These are phyloP conservation scores for Limtongozyma cylindracea DNA, from an alignment of 805 yeast species.

Conservation along the genomic window DNA sequence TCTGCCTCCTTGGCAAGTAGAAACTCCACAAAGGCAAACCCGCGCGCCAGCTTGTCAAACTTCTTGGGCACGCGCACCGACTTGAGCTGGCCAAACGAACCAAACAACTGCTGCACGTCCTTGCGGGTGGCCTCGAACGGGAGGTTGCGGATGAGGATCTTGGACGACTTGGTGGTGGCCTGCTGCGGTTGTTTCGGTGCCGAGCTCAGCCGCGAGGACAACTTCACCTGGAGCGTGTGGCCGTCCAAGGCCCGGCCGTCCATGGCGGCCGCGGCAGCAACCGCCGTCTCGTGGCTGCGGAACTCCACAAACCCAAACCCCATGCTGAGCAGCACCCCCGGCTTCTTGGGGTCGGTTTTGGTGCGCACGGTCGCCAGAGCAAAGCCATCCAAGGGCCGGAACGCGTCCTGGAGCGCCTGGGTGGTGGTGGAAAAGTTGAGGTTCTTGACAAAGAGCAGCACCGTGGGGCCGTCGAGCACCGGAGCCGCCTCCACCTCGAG, in stretches of 20 bases:
- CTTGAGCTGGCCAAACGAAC: conserved; percentile 83
- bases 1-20: conserved; percentile 73
- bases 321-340: conserved; percentile 60
- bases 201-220: conserved; percentile 36
- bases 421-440: conserved; percentile 64
- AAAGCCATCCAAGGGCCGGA: conserved; percentile 57
- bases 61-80: conserved; percentile 93
- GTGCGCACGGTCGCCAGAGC: conserved; percentile 62
- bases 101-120: conserved; percentile 79
- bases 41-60: conserved; percentile 85
- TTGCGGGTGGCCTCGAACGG: conserved; percentile 91
- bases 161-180: conserved; percentile 21
- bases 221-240: conserved; percentile 69
- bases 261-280: conserved; percentile 42
- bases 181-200: conserved; percentile 3
- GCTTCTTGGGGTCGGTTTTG: conserved; percentile 63
- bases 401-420: conserved; percentile 25
- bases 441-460: conserved; percentile 79
- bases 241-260: conserved; percentile 71
- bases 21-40: conserved; percentile 94
- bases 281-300: conserved; percentile 52
- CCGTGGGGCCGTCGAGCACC: conserved; percentile 45
- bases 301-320: conserved; percentile 96
- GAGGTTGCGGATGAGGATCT: conserved; percentile 84
- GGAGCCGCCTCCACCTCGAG: conserved; percentile 5